Evolutionary conservation across 495 filamentous ascomycete genomes (phyloP).

Genomic region (Neurospora sp.): DNA sequence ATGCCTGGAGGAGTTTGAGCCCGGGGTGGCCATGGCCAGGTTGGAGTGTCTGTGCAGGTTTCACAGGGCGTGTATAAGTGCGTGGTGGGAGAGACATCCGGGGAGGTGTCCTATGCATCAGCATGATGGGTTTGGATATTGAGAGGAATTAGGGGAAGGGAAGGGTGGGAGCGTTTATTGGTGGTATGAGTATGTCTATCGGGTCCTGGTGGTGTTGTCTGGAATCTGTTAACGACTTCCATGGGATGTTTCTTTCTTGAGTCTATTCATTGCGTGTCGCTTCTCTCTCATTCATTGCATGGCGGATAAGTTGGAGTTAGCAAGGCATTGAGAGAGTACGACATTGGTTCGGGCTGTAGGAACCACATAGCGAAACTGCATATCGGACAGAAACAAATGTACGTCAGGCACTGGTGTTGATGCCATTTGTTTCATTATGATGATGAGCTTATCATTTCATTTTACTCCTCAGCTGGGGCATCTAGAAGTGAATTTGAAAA

Average conservation of each 20-base stretch:
- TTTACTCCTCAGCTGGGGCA: background rate
- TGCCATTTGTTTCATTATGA: background rate
- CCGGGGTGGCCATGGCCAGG: constrained; percentile 69
- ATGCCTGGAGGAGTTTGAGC: constrained; percentile 91
- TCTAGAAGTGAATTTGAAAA: background rate
- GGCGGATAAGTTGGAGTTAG: background rate
- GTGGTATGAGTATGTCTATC: background rate
- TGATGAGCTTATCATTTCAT: background rate
- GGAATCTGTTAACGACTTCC: background rate
- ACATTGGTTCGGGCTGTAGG: background rate
- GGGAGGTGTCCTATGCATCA: constrained; percentile 48
- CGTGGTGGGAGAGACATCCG: constrained; percentile 43
- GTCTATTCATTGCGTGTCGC: background rate
- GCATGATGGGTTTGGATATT: constrained; percentile 41
- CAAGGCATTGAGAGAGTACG: background rate
- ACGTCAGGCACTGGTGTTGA: background rate
- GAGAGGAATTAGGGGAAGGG: background rate
- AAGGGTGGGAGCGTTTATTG: background rate
- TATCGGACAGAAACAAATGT: background rate
- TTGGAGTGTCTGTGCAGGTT: constrained; percentile 93
- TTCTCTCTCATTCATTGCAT: background rate
- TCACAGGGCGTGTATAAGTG: constrained; percentile 58
- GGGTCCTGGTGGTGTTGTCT: background rate
- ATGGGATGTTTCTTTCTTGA: background rate
- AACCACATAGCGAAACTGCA: background rate